A percentile compares a stretch with the other conserved stretches of the same genome.
Evolutionary conservation across 2,329 filamentous ascomycete genomes (phyloP).

Genomic region (Aspergillus sp.): DNA sequence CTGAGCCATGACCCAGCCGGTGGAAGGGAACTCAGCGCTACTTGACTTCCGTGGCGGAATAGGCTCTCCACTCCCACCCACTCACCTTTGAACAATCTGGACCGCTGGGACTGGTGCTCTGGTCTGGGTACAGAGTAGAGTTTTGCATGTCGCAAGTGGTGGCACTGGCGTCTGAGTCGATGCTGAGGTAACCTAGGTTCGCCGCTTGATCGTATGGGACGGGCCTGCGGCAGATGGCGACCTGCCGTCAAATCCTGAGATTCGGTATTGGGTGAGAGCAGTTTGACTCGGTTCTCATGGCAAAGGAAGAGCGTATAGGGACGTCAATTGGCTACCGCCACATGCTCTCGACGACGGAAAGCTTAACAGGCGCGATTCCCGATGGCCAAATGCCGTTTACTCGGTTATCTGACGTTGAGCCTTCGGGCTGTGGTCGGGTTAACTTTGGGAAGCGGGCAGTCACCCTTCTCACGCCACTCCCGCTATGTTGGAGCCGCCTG

Average conservation of each 20-base stretch:
- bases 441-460: neutral
- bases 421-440: neutral
- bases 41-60: neutral
- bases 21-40: neutral
- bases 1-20: neutral
- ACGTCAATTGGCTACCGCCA: neutral
- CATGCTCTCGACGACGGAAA: neutral
- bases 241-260: neutral
- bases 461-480: neutral
- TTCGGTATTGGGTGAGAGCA: neutral
- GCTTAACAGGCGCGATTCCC: no score
- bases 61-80: neutral
- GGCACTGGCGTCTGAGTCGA: neutral
- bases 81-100: neutral
- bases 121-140: neutral
- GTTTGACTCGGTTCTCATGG: neutral
- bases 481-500: no score
- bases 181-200: neutral
- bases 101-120: neutral
- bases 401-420: neutral
- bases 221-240: neutral
- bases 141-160: neutral
- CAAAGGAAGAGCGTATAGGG: neutral
- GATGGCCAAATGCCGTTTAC: neutral
- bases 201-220: neutral